Base-by-base conservation (phyloP, 257 asterid genomes). In the Solanum peruvianum region DNA sequence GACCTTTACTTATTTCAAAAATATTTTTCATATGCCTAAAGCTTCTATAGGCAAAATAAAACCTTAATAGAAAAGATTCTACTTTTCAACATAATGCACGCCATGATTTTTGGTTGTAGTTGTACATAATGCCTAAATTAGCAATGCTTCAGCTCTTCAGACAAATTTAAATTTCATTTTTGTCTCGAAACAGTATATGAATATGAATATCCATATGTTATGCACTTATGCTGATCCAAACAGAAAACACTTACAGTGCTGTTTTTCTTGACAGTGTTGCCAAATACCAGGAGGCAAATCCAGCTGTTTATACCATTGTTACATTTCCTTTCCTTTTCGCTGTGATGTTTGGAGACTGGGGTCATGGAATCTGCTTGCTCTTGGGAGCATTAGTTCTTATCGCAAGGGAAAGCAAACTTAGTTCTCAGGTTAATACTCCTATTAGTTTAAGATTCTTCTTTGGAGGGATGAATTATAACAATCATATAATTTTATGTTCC, bases 401-500 rank as follows among this genome's bases (percentile, higher is more conserved):
- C 20, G 49, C 86, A 14, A 62, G 39, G 31, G 89, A 87, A 72
- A 87, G 75, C 60, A 87, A 86, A 66, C 90, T 95, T 81, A 89
- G 97, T 89, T 93, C 99, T 67, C 98, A 97, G 98, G 99, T 96
- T 91, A 86, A 90, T 67, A 69, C 49, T 87, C 86, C 67, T 81
- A 31, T 49, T 49, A 29, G 49, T 52, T 49, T 49, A 81, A 81
- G 41, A 66, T 31, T 11, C 69, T 81, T 81, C 45, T 31, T 78
- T 47, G 66, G 67, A 49, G 11, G 84, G 41, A 2, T 47, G 84
- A 47, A 47, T 47, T 25, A 2, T 11, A 80, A 25, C 11, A 80
- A 80, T 80, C 41, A 52, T 81, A 49, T 11, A 81, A 11, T 29
- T 52, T 31, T 81, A 31, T 81, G 70, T 11, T 49, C 35, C 70